Evolutionary conservation across 208 protist species (phyloP).

Genomic region (Porcisia hertigi): DNA sequence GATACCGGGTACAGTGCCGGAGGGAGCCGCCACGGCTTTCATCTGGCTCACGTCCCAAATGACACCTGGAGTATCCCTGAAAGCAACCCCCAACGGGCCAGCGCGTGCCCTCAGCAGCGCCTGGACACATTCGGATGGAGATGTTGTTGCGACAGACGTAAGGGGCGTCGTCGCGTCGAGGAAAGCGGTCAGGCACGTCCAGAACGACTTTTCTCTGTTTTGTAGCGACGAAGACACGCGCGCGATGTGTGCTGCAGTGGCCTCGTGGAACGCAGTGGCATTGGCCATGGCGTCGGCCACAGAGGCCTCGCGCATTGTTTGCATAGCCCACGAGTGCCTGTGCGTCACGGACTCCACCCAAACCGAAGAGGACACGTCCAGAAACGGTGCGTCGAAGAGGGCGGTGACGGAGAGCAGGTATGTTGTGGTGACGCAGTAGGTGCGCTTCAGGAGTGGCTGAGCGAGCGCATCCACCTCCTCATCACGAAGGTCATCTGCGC

Average conservation of each 20-base stretch:
- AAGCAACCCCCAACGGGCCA: not conserved
- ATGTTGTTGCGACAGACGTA: slow-evolving; percentile 4
- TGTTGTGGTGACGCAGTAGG: slow-evolving; percentile 25
- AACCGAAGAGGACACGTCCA: slow-evolving; percentile 12
- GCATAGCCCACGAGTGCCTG: slow-evolving; percentile 26
- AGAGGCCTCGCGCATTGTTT: slow-evolving; percentile 18
- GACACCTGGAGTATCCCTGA: not conserved
- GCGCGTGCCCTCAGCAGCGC: slow-evolving; percentile 5
- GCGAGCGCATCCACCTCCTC: not conserved
- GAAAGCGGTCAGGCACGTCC: slow-evolving; percentile 15
- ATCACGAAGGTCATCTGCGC: not conserved
- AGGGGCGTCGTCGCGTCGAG: slow-evolving; percentile 21
- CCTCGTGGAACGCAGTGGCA: slow-evolving; percentile 14
- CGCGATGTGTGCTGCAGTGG: not conserved
- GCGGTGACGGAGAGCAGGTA: slow-evolving; percentile 20
- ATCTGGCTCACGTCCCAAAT: slow-evolving; percentile 16
- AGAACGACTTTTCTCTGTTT: slow-evolving; percentile 5
- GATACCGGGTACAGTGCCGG: slow-evolving; percentile 11
- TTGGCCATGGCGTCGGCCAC: not conserved
- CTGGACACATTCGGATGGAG: slow-evolving; percentile 25
- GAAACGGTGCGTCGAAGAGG: slow-evolving; percentile 24
- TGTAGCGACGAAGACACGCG: slow-evolving; percentile 3
- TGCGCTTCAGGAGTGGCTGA: slow-evolving; percentile 5
- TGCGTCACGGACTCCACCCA: slow-evolving; percentile 20
- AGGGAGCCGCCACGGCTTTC: not conserved